Percentiles rank a stretch among this genome's conserved stretches.
Conservation (phyloP, 345 rosid genomes). For the Pugionium dolabratum region DNA sequence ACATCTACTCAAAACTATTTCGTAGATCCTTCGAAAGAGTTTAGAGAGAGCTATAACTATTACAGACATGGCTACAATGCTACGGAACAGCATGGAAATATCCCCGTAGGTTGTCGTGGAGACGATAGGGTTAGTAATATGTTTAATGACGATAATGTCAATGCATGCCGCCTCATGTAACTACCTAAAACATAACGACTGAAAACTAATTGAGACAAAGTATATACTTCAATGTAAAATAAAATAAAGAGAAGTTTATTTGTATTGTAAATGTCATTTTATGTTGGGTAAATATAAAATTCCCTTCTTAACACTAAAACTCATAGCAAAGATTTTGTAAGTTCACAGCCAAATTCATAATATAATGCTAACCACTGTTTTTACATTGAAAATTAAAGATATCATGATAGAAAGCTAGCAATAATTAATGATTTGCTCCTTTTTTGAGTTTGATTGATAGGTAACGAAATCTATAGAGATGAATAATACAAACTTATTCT, state of each 20-base stretch:
- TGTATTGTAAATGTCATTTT: not conserved
- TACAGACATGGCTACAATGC: slow-evolving; percentile 79
- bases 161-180: slow-evolving; percentile 84
- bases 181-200: not conserved
- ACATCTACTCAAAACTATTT: slow-evolving; percentile 62
- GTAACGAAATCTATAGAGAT: no score
- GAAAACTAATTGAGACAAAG: not conserved
- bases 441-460: no score
- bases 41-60: slow-evolving; percentile 83
- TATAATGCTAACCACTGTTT: no score
- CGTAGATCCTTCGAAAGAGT: slow-evolving; percentile 75
- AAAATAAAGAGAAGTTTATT: not conserved
- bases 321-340: no score
- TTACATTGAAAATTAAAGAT: no score
- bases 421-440: no score
- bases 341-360: no score
- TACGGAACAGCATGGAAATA: slow-evolving; percentile 64
- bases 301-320: no score
- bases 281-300: not conserved
- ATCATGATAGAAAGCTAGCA: no score
- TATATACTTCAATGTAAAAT: not conserved
- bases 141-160: slow-evolving; percentile 90
- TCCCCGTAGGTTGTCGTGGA: slow-evolving; percentile 68
- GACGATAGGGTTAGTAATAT: slow-evolving; percentile 91
- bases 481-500: no score